Conservation (phyloP, 768 basidiomycete species). For the Cystobasidiopsis lactophilus region DNA sequence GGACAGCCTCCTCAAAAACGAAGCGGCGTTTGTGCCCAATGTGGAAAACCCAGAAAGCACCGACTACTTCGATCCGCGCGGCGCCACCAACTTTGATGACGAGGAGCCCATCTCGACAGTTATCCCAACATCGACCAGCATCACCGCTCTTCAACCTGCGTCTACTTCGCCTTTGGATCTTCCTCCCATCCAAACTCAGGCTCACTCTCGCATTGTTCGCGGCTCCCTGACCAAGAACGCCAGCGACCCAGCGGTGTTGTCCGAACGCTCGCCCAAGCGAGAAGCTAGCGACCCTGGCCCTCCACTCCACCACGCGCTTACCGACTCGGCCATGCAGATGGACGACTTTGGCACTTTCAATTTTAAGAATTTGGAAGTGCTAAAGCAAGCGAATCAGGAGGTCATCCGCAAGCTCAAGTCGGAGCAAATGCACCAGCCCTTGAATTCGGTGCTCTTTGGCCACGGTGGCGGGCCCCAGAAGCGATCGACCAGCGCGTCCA, state of each 20-base stretch:
- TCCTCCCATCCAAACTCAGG: too few relatives aligned
- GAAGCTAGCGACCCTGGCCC: slow-evolving; percentile 11
- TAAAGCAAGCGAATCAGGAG: slow-evolving; percentile 97
- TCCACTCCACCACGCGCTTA: slow-evolving; percentile 26
- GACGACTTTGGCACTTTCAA: slow-evolving; percentile 96
- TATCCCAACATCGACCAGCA: neutral
- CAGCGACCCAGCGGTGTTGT: too few relatives aligned
- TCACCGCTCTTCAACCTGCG: neutral
- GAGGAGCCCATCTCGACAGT: slow-evolving; percentile 25
- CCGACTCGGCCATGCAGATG: slow-evolving; percentile 22
- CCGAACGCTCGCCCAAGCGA: slow-evolving; percentile 23
- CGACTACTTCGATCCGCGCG: slow-evolving; percentile 97
- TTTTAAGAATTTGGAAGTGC: slow-evolving; percentile 84
- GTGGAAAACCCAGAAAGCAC: slow-evolving; percentile 91
- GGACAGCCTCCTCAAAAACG: slow-evolving; percentile 54
- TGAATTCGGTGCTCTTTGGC: neutral
- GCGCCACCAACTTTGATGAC: slow-evolving; percentile 79
- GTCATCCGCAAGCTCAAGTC: slow-evolving; percentile 86
- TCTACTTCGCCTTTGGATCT: too few relatives aligned
- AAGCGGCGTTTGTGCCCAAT: slow-evolving; percentile 88
- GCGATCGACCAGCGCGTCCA: slow-evolving; percentile 5
- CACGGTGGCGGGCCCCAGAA: neutral
- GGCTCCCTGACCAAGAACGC: too few relatives aligned
- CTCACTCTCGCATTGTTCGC: too few relatives aligned
- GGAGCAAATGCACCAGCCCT: slow-evolving; percentile 51